Evolutionary conservation across 805 yeast species (phyloP).

Genomic region (Sporopachydermia lactativora): DNA sequence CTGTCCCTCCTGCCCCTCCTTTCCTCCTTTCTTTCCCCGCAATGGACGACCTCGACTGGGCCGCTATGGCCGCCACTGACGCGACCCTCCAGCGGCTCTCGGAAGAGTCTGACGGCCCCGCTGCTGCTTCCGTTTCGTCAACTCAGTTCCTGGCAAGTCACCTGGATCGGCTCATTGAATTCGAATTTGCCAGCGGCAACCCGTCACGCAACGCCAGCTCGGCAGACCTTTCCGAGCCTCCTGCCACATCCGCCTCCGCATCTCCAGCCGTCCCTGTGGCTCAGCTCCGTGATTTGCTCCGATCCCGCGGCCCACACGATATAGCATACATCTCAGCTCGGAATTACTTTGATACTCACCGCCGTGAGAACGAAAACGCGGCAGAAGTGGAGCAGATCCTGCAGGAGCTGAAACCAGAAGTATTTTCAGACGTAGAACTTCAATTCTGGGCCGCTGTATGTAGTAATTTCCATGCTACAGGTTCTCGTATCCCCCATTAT

Average conservation of each 20-base stretch:
- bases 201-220: neutral
- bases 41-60: neutral
- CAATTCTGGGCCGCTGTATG: slow-evolving; percentile 21
- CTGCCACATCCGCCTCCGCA: neutral
- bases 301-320: neutral
- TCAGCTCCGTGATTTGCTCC: neutral
- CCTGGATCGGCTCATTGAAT: neutral
- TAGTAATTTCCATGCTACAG: slow-evolving; percentile 18
- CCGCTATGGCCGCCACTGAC: neutral
- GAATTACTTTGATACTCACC: neutral
- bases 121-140: neutral
- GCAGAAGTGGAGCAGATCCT: neutral
- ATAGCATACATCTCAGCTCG: neutral
- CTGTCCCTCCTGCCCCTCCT: too few relatives aligned
- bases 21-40: too few relatives aligned
- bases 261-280: neutral
- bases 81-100: neutral
- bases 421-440: slow-evolving; percentile 13
- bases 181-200: neutral
- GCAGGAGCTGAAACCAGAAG: neutral
- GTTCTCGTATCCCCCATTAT: slow-evolving; percentile 16
- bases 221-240: neutral
- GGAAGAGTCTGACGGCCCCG: too few relatives aligned
- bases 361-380: neutral
- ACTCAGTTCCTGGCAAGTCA: neutral